Evolutionary conservation across 805 yeast species (phyloP).

Genomic region (Ascoidea tarda): DNA sequence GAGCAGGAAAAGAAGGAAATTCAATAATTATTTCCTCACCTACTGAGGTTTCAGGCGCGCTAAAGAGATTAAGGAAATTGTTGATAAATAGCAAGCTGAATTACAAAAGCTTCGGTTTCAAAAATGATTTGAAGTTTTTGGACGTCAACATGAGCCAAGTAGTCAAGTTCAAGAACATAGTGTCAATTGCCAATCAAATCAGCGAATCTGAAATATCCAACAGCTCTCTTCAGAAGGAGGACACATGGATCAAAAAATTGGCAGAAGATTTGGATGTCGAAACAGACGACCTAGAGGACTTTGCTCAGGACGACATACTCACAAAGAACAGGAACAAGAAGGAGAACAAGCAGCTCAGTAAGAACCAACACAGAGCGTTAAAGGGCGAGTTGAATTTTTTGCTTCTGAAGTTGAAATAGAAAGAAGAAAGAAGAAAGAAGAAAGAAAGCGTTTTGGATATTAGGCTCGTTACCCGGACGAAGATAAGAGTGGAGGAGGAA

Average conservation of each 20-base stretch:
- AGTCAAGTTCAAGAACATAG: slow-evolving; percentile 55
- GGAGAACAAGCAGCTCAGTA: slow-evolving; percentile 35
- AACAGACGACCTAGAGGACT: slow-evolving; percentile 32
- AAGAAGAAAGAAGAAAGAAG: slow-evolving; percentile 16
- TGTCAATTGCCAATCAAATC: slow-evolving; percentile 51
- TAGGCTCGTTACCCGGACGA: no score
- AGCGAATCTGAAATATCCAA: slow-evolving; percentile 58
- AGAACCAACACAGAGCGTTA: slow-evolving; percentile 30
- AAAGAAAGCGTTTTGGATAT: not conserved
- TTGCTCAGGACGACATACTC: slow-evolving; percentile 58
- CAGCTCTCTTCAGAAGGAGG: slow-evolving; percentile 50
- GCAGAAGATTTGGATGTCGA: slow-evolving; percentile 90
- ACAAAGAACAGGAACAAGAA: slow-evolving; percentile 47
- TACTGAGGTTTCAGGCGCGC: slow-evolving; percentile 82
- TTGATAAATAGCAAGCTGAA: slow-evolving; percentile 11
- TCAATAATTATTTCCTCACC: slow-evolving; percentile 88
- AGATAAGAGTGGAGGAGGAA: no score
- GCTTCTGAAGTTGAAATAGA: slow-evolving; percentile 37
- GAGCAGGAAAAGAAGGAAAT: slow-evolving; percentile 92
- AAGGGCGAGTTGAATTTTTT: slow-evolving; percentile 39
- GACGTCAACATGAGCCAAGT: slow-evolving; percentile 70
- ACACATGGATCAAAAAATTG: slow-evolving; percentile 74
- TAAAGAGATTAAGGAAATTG: slow-evolving; percentile 52
- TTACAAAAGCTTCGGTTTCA: slow-evolving; percentile 18
- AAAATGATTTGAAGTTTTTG: slow-evolving; percentile 45